A percentile compares a stretch with the other conserved stretches of the same genome.
Evolutionary conservation across 306 rosid species (phyloP).

Genomic region (Corylus avellana): DNA sequence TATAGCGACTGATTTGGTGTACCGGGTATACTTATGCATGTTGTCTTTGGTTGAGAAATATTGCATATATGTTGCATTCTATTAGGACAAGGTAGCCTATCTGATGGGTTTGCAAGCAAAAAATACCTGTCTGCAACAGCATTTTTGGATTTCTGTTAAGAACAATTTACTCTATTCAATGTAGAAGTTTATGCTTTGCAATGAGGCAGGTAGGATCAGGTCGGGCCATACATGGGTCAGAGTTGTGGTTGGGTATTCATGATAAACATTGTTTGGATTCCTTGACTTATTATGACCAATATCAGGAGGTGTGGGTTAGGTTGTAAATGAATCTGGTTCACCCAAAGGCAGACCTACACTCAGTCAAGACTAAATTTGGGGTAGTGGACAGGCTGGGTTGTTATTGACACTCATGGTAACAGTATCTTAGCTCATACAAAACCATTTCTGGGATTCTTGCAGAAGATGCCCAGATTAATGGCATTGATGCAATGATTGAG

Average conservation of each 20-base stretch:
- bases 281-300: background rate
- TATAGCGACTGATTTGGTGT: background rate
- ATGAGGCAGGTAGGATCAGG: slow-evolving; percentile 1
- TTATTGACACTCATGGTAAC: background rate
- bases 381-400: background rate
- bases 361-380: background rate
- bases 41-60: slow-evolving; percentile 23
- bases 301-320: background rate
- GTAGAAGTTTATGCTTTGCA: background rate
- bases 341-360: background rate
- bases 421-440: background rate
- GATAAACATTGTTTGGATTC: background rate
- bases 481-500: slow-evolving; percentile 3
- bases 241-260: slow-evolving; percentile 3
- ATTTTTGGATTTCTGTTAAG: slow-evolving; percentile 5
- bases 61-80: background rate
- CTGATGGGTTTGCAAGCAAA: slow-evolving; percentile 10
- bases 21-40: slow-evolving; percentile 1
- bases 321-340: background rate
- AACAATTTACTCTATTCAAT: slow-evolving; percentile 15
- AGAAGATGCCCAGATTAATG: background rate
- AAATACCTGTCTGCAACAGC: slow-evolving; percentile 1
- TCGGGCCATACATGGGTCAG: slow-evolving; percentile 13
- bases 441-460: background rate
- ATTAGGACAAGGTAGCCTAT: background rate